Conservation (phyloP, 2,329 filamentous ascomycete species). For the Aureobasidium sp. region DNA sequence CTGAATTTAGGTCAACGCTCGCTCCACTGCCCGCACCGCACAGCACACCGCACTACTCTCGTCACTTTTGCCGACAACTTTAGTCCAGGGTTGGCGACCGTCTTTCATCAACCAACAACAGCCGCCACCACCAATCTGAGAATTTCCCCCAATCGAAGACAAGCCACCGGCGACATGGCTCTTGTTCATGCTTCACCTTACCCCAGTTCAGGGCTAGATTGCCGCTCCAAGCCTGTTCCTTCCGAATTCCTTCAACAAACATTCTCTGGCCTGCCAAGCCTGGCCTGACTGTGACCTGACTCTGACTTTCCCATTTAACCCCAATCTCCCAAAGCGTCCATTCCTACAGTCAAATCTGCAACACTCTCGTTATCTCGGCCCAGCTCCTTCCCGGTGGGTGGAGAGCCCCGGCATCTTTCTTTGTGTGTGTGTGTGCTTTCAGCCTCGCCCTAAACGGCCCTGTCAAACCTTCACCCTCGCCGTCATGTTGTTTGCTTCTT, state of each 20-base stretch:
- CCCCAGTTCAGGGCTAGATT: not conserved
- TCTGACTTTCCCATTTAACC: not conserved
- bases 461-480: not conserved
- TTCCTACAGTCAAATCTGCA: not conserved
- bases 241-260: not conserved
- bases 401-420: not conserved
- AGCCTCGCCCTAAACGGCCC: not conserved
- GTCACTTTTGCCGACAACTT: not conserved
- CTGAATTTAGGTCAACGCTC: not conserved
- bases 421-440: not conserved
- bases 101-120: not conserved
- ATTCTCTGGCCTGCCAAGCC: not conserved
- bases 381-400: slow-evolving; percentile 1
- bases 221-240: not conserved
- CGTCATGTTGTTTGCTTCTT: slow-evolving; percentile 9
- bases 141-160: not conserved
- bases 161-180: slow-evolving; percentile 3
- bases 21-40: not conserved
- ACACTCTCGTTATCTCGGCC: not conserved
- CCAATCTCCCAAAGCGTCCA: not conserved
- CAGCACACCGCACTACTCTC: not conserved
- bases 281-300: not conserved
- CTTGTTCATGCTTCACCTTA: not conserved
- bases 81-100: not conserved
- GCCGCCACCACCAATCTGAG: not conserved